phyloP scores from a whole-genome alignment of 768 basidiomycete genomes.

The Tulasnella sp. region DNA sequence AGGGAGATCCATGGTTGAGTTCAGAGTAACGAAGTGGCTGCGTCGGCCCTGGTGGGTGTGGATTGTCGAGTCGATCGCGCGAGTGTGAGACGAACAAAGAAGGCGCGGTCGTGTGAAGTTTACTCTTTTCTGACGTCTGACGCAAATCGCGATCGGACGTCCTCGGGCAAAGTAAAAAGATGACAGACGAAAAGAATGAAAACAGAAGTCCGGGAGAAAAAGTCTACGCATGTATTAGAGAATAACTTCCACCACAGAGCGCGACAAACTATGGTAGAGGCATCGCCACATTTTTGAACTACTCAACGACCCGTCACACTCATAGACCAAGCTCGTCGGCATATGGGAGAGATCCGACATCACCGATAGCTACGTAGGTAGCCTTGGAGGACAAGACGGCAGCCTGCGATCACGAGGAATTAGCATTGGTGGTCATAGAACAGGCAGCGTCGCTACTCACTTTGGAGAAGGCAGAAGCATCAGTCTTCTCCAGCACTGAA shows the following conservation, averaged over 20 bases:
- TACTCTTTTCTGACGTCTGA: slow-evolving; percentile 2
- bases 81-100: neutral
- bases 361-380: slow-evolving; percentile 85
- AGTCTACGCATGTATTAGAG: slow-evolving; percentile 2
- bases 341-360: slow-evolving; percentile 74
- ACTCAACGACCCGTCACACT: neutral
- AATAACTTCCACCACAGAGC: neutral
- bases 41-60: neutral
- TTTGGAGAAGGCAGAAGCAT: slow-evolving; percentile 68
- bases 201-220: slow-evolving; percentile 1
- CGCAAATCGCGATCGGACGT: neutral
- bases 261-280: slow-evolving; percentile 2
- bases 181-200: neutral
- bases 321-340: slow-evolving; percentile 55
- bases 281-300: slow-evolving; percentile 2
- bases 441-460: slow-evolving; percentile 47
- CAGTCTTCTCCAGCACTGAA: slow-evolving; percentile 62
- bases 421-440: neutral
- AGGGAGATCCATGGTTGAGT: slow-evolving; percentile 11
- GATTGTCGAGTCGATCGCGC: slow-evolving; percentile 4
- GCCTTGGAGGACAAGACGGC: slow-evolving; percentile 76
- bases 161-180: neutral
- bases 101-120: slow-evolving; percentile 2
- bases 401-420: slow-evolving; percentile 51
- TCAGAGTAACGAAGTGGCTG: neutral